A percentile compares a stretch with the other conserved stretches of the same genome.
Evolutionary conservation across 352 stramenopile species (phyloP).

Genomic region (Pythium plurisporium): DNA sequence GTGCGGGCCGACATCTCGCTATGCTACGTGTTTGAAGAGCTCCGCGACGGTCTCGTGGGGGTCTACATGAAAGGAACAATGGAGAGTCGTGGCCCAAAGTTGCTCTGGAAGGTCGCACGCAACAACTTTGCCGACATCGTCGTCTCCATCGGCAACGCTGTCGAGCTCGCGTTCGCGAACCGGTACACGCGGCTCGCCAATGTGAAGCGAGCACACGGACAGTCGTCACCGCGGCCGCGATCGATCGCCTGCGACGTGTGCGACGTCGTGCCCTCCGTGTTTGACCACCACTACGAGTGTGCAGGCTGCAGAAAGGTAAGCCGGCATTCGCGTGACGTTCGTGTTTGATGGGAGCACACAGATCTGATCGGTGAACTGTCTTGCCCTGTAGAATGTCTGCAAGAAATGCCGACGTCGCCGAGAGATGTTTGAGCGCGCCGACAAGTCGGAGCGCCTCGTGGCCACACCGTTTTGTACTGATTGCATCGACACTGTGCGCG

Average conservation of each 20-base stretch:
- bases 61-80: conserved; percentile 21
- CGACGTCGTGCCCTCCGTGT: conserved; percentile 4
- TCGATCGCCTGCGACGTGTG: conserved; percentile 19
- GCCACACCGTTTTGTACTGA: conserved; percentile 7
- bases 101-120: conserved; percentile 10
- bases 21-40: conserved; percentile 25
- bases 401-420: conserved; percentile 13
- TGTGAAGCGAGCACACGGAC: background rate
- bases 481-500: conserved; percentile 3
- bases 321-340: background rate
- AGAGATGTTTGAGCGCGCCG: conserved; percentile 1
- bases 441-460: background rate
- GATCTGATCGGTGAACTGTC: background rate
- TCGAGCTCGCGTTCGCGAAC: conserved; percentile 4
- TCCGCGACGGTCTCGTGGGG: conserved; percentile 13
- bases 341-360: no score
- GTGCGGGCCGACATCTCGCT: conserved; percentile 12
- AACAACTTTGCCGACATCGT: conserved; percentile 15
- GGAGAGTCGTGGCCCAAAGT: background rate
- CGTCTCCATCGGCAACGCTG: conserved; percentile 7
- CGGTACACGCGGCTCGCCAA: conserved; percentile 4
- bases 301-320: conserved; percentile 13
- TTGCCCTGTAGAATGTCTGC: conserved; percentile 11
- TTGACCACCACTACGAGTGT: conserved; percentile 15
- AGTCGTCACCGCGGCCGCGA: background rate